phyloP scores from a whole-genome alignment of 768 basidiomycete genomes.

The Paxillus rubicundulus region DNA sequence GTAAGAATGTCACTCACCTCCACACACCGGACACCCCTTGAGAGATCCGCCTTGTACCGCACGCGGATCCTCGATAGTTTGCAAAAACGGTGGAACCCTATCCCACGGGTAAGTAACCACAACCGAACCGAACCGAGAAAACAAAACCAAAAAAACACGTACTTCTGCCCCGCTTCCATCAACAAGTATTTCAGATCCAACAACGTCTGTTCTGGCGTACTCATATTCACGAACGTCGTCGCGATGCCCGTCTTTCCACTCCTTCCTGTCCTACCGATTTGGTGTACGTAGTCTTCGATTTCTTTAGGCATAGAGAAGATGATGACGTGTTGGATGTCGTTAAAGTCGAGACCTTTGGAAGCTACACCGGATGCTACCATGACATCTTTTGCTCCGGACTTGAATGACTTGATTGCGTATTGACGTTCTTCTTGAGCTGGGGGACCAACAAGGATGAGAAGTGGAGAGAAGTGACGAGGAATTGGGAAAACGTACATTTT shows the following conservation, averaged over 20 bases:
- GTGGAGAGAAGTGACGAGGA: background rate
- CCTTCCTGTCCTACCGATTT: conserved; percentile 96
- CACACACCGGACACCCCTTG: conserved; percentile 94
- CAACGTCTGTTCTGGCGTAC: conserved; percentile 92
- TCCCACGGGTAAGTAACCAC: background rate
- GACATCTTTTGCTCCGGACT: conserved; percentile 95
- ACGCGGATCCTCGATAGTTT: conserved; percentile 87
- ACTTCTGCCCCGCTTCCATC: conserved; percentile 98
- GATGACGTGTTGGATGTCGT: conserved; percentile 98
- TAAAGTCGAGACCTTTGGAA: conserved; percentile 97
- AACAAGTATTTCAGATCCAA: conserved; percentile 95
- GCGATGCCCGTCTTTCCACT: conserved; percentile 99
- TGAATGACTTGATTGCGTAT: conserved; percentile 98
- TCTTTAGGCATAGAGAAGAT: conserved; percentile 99
- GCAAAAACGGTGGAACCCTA: conserved; percentile 92
- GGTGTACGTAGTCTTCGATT: conserved; percentile 99
- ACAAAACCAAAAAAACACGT: conserved; percentile 25
- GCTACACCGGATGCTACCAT: conserved; percentile 99
- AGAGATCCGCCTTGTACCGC: conserved; percentile 72
- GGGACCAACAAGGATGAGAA: background rate
- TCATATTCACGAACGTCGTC: conserved; percentile 98
- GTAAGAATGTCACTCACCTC: conserved; percentile 51
- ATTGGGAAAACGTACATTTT: conserved; percentile 60
- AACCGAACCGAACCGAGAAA: background rate
- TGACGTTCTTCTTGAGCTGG: conserved; percentile 97